Percentiles rank a stretch among this genome's conserved stretches.
These are phyloP conservation scores for Ganoderma multipileum DNA, from an alignment of 1,284 basidiomycete species.

Conservation along the genomic window DNA sequence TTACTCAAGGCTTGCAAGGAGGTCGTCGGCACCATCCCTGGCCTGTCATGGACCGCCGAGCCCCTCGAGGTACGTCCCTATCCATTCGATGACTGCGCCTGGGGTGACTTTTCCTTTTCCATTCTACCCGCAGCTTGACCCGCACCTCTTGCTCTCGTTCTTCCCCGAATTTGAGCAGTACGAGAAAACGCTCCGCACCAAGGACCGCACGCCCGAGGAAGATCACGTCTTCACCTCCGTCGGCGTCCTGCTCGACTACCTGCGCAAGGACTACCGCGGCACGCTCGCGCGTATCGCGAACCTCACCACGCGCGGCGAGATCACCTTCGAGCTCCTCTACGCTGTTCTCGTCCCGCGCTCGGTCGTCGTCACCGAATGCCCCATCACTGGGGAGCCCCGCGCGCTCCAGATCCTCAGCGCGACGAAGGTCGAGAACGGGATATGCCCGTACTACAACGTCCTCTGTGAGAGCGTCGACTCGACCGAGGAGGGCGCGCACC, in stretches of 20 bases:
- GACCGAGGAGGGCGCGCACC: constrained; percentile 43
- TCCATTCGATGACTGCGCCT: not conserved
- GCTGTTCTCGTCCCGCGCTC: constrained; percentile 25
- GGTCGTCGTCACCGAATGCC: constrained; percentile 22
- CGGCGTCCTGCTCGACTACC: constrained; percentile 42
- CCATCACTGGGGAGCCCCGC: constrained; percentile 47
- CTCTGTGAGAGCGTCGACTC: constrained; percentile 56
- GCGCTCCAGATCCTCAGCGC: constrained; percentile 51
- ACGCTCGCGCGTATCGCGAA: constrained; percentile 53
- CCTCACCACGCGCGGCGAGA: constrained; percentile 57
- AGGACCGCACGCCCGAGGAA: constrained; percentile 47
- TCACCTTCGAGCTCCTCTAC: constrained; percentile 60
- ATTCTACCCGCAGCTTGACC: constrained; percentile 48
- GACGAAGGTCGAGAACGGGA: constrained; percentile 39
- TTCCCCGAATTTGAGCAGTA: constrained; percentile 54
- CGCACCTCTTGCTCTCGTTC: constrained; percentile 59
- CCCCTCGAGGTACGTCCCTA: constrained; percentile 51
- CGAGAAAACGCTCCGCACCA: constrained; percentile 45
- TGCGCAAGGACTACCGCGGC: constrained; percentile 55
- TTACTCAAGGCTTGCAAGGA: constrained; percentile 61
- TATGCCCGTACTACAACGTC: constrained; percentile 44
- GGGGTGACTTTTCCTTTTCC: not conserved
- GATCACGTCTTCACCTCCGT: constrained; percentile 49
- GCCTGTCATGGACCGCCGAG: constrained; percentile 62
- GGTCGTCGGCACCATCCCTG: constrained; percentile 57